A percentile compares a stretch with the other conserved stretches of the same genome.
phyloP scores from a whole-genome alignment of 257 asterid genomes.

The Solanum pimpinellifolium region DNA sequence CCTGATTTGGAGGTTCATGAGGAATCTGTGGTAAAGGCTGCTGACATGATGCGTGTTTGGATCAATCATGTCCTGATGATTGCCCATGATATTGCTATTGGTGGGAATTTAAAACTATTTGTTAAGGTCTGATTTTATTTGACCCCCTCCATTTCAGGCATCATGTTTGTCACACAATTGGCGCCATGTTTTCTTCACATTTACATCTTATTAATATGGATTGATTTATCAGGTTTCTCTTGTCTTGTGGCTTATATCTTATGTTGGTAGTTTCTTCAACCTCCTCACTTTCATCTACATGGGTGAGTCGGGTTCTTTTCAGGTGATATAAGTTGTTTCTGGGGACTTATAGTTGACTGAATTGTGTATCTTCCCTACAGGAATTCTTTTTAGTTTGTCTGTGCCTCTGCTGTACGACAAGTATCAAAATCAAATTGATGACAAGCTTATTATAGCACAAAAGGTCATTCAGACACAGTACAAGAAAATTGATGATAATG shows the following conservation, averaged over 20 bases:
- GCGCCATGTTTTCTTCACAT: neutral
- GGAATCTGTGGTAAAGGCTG: slow-evolving; percentile 53
- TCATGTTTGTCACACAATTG: neutral
- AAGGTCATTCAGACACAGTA: slow-evolving; percentile 37
- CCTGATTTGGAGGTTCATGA: slow-evolving; percentile 78
- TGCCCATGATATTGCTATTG: slow-evolving; percentile 63
- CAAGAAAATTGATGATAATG: slow-evolving; percentile 30
- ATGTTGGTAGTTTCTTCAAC: slow-evolving; percentile 67
- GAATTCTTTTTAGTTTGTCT: slow-evolving; percentile 62
- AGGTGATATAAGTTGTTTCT: neutral
- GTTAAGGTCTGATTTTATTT: slow-evolving; percentile 37
- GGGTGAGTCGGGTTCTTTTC: slow-evolving; percentile 30
- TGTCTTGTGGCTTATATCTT: slow-evolving; percentile 54
- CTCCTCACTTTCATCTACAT: slow-evolving; percentile 60
- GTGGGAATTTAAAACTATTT: slow-evolving; percentile 54
- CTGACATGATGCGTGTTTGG: slow-evolving; percentile 63
- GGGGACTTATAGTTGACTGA: neutral
- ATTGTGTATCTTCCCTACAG: slow-evolving; percentile 24
- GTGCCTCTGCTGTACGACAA: slow-evolving; percentile 62
- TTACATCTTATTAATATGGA: neutral
- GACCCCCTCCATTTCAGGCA: neutral
- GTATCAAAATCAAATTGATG: slow-evolving; percentile 70
- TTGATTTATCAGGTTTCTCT: slow-evolving; percentile 52
- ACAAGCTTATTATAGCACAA: slow-evolving; percentile 41
- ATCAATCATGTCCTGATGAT: slow-evolving; percentile 48